Base-by-base conservation (phyloP, 805 yeast genomes). In the Metschnikowia anglica region DNA sequence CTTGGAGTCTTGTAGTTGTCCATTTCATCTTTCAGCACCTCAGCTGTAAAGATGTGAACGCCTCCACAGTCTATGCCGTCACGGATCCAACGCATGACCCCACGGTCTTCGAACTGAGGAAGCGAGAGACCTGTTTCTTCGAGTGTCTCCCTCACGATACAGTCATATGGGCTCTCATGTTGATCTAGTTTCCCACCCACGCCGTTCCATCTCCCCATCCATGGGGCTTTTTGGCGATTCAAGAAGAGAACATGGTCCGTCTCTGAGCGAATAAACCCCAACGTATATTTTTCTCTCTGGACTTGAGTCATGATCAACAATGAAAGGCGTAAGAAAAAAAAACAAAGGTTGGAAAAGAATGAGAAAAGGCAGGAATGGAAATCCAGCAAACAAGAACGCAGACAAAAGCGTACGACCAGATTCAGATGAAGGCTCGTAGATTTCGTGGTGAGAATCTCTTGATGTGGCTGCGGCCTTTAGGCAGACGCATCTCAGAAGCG, bases 141-240 rank as follows among this genome's bases (percentile, higher is more conserved):
- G 17, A 47, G 21, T 0, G 74, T 62, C 47, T 71, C 76, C 36
- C 76, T 45, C 5, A 65, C 59, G 15, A 71, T 70, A 42, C 75
- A 69, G n/a, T 63, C 62, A 27, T 57, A 44, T 1, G 74, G 68
- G 2, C 64, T 47, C 47, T 71, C 76, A 13, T 43, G 51, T 0
- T 49, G 41, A 25, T 68, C 68, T 13, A 70, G 46, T 44, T 71
- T 70, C 5, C 76, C 76, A 7, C 75, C 75, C 10, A 71, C 73
- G 10, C 75, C 76, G 49, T 71, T 70, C 75, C 75, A 71, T 37
- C 66, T 54, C 12, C 76, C 76, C 74, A 70, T 71, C 72, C 73
- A 69, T 1, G 76, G 76, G 9, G 62, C 54, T 43, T 71, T 71
- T 43, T 66, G 63, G 18, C 76, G 54, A 41, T 71, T 71, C 15